Conservation (phyloP, 2,329 filamentous ascomycete species). For the Colletotrichum camelliae region DNA sequence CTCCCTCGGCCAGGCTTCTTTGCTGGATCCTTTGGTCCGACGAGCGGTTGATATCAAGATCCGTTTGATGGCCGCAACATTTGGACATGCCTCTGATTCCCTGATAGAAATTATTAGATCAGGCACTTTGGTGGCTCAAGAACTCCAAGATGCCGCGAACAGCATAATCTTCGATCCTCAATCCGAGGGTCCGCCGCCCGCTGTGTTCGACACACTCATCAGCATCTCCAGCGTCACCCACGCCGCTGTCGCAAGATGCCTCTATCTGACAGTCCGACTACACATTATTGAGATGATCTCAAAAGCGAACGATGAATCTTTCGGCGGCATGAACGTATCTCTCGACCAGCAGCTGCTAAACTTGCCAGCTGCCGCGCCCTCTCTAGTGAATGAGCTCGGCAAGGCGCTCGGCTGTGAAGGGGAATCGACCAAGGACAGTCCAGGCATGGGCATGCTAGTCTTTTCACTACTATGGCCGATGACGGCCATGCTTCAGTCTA, state of each 20-base stretch:
- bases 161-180: background rate
- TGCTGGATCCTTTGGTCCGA: background rate
- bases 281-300: background rate
- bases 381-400: background rate
- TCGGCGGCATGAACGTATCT: background rate
- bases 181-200: background rate
- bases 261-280: background rate
- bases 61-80: background rate
- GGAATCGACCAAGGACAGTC: accelerated
- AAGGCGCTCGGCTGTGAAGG: background rate
- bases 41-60: background rate
- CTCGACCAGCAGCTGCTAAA: background rate
- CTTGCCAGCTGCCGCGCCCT: background rate
- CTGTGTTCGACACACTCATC: background rate
- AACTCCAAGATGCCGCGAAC: background rate
- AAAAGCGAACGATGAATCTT: background rate
- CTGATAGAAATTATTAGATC: background rate
- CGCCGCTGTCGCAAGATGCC: background rate
- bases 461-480: background rate
- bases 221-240: background rate
- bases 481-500: background rate
- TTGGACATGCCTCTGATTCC: background rate
- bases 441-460: background rate
- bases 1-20: background rate
- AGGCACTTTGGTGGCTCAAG: background rate